These are phyloP conservation scores for Xerocomus amazonicus DNA, from an alignment of 1,284 basidiomycete genomes.

Conservation along the genomic window DNA sequence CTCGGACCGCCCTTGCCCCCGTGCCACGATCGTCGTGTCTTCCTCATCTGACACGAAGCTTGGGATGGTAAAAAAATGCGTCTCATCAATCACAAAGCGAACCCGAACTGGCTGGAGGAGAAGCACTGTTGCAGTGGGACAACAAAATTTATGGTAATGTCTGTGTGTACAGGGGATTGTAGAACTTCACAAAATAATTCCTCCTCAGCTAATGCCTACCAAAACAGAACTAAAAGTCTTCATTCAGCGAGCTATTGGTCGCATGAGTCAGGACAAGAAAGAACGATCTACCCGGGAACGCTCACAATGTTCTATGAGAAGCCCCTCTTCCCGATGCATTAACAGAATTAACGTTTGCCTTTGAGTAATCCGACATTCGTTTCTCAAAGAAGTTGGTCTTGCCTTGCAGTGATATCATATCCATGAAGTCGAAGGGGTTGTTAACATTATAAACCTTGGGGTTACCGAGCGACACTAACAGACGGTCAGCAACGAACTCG, in stretches of 20 bases:
- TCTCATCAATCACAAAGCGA: constrained; percentile 56
- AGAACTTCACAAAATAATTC: no score
- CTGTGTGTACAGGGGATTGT: no score
- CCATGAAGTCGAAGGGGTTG: constrained; percentile 89
- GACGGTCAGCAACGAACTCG: constrained; percentile 92
- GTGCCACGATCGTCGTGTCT: constrained; percentile 53
- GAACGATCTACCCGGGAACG: background rate
- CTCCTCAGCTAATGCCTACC: background rate
- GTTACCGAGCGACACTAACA: constrained; percentile 83
- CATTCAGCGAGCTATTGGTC: background rate
- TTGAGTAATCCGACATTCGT: constrained; percentile 77
- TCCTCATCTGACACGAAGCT: constrained; percentile 57
- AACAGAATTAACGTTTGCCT: background rate
- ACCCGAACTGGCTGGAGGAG: no score
- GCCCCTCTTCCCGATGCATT: background rate
- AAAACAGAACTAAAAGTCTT: background rate
- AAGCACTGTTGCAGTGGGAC: no score
- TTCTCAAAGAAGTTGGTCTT: constrained; percentile 80
- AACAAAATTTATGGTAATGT: no score
- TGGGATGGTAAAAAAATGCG: constrained; percentile 41
- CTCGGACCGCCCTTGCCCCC: no score
- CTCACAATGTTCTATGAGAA: background rate
- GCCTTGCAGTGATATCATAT: constrained; percentile 85
- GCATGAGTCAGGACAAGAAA: background rate
- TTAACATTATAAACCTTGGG: constrained; percentile 70